These are phyloP conservation scores for Botrytis pseudocinerea DNA, from an alignment of 2,329 filamentous ascomycete genomes.

Conservation along the genomic window DNA sequence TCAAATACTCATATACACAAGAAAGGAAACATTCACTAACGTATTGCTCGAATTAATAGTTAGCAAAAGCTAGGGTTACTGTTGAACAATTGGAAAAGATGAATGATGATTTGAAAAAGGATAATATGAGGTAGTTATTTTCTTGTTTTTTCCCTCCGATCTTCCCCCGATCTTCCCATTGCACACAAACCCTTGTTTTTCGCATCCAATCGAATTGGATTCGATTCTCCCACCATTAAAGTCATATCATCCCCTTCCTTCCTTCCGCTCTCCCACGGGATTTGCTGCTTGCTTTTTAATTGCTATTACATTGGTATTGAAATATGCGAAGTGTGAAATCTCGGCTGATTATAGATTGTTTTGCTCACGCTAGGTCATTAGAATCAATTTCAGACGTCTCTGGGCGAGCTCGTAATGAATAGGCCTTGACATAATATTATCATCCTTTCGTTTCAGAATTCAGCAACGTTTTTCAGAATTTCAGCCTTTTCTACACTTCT, in stretches of 20 bases:
- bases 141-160: neutral
- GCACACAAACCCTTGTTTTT: neutral
- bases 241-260: too few species aligned
- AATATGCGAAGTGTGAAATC: constrained; percentile 21
- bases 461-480: neutral
- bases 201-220: neutral
- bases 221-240: neutral
- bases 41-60: constrained; percentile 32
- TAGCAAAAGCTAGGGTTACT: constrained; percentile 40
- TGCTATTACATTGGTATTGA: constrained; percentile 20
- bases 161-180: neutral
- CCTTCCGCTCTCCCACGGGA: constrained; percentile 6
- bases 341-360: constrained; percentile 20
- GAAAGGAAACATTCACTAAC: constrained; percentile 28
- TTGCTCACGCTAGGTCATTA: constrained; percentile 24
- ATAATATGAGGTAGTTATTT: constrained; percentile 49
- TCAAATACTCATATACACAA: neutral
- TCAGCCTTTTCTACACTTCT: neutral
- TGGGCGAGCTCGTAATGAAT: constrained; percentile 20
- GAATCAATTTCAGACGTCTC: constrained; percentile 25
- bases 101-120: constrained; percentile 56
- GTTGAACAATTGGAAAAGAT: constrained; percentile 48
- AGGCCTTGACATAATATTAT: neutral
- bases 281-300: constrained; percentile 23
- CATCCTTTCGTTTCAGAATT: neutral